phyloP scores from a whole-genome alignment of 163 green algal species.

The Coccomyxa subellipsoidea region DNA sequence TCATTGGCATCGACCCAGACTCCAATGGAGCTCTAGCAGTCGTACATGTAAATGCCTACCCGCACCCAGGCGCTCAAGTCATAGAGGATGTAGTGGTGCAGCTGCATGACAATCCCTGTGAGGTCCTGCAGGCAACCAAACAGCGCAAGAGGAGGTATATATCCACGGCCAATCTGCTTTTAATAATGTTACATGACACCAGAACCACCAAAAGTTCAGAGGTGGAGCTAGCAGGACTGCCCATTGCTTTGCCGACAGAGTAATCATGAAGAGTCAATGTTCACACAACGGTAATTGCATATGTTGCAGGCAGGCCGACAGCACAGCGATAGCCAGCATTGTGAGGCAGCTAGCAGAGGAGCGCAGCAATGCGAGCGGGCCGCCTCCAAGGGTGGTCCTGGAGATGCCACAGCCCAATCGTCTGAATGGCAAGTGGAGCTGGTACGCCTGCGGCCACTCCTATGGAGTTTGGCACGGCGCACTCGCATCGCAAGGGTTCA shows the following conservation, averaged over 20 bases:
- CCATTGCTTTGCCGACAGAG: too few relatives aligned
- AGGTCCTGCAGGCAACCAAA: conserved; percentile 1
- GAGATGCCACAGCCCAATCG: conserved; percentile 19
- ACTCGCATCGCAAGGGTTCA: conserved; percentile 32
- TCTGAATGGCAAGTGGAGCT: conserved; percentile 31
- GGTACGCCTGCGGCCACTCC: conserved; percentile 29
- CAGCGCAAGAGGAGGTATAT: not conserved
- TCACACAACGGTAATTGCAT: not conserved
- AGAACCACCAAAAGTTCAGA: too few relatives aligned
- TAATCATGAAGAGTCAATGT: too few relatives aligned
- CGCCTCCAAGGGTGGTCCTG: not conserved
- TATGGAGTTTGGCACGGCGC: conserved; percentile 49
- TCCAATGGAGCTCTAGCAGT: not conserved
- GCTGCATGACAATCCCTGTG: not conserved
- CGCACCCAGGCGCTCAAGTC: not conserved
- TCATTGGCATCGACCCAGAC: conserved; percentile 4
- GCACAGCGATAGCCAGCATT: conserved; percentile 1
- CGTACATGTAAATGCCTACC: not conserved
- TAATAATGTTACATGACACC: not conserved
- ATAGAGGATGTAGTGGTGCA: not conserved
- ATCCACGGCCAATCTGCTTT: not conserved
- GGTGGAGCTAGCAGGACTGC: too few relatives aligned
- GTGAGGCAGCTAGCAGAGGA: not conserved
- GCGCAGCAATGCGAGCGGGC: not conserved
- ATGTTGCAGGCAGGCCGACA: conserved; percentile 2